Conservation (phyloP, 2,329 filamentous ascomycete species). For the Myriosclerotinia scirpicola region DNA sequence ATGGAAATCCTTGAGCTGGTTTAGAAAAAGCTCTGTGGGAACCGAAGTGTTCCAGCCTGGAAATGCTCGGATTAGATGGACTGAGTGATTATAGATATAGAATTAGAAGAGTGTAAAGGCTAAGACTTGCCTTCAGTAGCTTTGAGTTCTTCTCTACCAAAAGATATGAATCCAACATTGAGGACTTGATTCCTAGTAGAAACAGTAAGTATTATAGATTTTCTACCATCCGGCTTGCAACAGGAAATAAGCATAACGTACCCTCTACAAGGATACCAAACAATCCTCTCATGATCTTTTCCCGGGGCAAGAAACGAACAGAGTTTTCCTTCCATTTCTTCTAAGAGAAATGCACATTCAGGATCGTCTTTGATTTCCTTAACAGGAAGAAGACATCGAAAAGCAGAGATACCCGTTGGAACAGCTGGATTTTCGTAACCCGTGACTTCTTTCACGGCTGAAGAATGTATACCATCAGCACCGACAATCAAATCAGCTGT, state of each 20-base stretch:
- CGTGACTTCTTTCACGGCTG: not conserved
- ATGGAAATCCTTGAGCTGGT: constrained; percentile 34
- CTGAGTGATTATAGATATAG: not conserved
- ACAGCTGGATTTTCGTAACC: constrained; percentile 11
- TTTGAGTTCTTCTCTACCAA: constrained; percentile 23
- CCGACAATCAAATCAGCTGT: constrained; percentile 54
- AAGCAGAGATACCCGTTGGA: constrained; percentile 30
- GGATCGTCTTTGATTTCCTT: constrained; percentile 41
- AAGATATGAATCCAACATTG: constrained; percentile 26
- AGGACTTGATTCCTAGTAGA: constrained; percentile 28
- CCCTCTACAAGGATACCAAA: constrained; percentile 51
- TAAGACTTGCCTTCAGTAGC: not conserved
- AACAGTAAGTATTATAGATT: constrained; percentile 24
- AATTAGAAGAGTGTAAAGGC: not conserved
- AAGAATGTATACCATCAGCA: constrained; percentile 51
- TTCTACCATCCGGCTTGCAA: constrained; percentile 43
- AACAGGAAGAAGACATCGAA: constrained; percentile 32
- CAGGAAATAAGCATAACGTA: constrained; percentile 52
- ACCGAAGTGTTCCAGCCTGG: constrained; percentile 10
- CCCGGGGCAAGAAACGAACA: constrained; percentile 44
- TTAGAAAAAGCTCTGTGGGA: not conserved
- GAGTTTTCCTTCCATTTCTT: constrained; percentile 31
- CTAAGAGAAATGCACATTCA: constrained; percentile 40
- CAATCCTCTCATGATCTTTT: constrained; percentile 43
- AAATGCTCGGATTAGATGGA: not conserved